Base-by-base conservation (phyloP, 2,329 filamentous ascomycete genomes). In the Cytospora chrysosperma region DNA sequence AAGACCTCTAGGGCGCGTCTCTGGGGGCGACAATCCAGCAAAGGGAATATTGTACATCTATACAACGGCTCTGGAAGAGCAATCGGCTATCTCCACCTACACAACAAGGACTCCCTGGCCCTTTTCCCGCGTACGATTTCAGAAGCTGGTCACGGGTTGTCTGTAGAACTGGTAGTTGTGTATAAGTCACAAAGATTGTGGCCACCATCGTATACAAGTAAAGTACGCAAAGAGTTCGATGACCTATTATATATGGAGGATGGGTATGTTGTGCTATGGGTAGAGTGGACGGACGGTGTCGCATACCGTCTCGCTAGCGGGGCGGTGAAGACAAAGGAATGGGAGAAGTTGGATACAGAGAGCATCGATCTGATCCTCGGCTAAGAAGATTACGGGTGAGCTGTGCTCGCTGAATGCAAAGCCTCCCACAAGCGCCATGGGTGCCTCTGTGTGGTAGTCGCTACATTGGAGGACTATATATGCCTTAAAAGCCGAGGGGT, bases 291-390 rank as follows among this genome's bases (percentile, higher is more conserved):
- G 40, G 51, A 56, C 15, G 56, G 56, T 21, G 24, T 63, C 10
- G 56, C 56, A 1, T 56, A 63, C 50, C 61, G 61, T 47, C 57
- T 28, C 13, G 47, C 57, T 24, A 52, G 57, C 47, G 30, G 57
- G 4, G 26, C 40, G 19, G 24, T 52, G 17, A 21, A 32, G 28
- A 34, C 47, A 19, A 19, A 59, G 9, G 57, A 37, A 52, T 59
- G 57, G 57, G 57, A 59, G 30, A 32, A 43, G 28, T 59, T 34
- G 5, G 28, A 34, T 13, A 32, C 57, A 10, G 30, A 52, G 30
- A 13, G 9, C 24, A 15, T 59, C 17, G 30, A 32, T 52, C 7
- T 52, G 7, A 28, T 59, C 47, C 47, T 59, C 21, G 57, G 56
- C 17, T 59, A 34, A 52, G 19, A 56, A 7, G 15, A 43, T 4